A percentile compares a stretch with the other conserved stretches of the same genome.
These are phyloP conservation scores for Stagonosporopsis vannaccii DNA, from an alignment of 2,329 filamentous ascomycete genomes.

Conservation along the genomic window DNA sequence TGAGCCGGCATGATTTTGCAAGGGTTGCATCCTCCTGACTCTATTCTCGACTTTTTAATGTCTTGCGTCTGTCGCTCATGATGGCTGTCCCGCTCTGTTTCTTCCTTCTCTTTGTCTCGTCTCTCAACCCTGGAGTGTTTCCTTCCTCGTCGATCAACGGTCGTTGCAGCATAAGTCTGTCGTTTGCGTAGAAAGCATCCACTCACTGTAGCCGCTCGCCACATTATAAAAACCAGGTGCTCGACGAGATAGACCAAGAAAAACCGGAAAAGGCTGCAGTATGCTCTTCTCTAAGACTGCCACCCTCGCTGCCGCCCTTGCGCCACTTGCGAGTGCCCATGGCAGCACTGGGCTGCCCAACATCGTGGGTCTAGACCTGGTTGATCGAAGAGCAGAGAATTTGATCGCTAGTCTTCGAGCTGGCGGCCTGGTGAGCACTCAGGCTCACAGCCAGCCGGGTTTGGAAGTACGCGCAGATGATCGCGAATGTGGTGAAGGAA, in stretches of 20 bases:
- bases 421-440: neutral
- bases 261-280: neutral
- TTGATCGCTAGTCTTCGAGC: constrained; percentile 21
- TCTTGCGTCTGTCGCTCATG: neutral
- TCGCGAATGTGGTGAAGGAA: constrained; percentile 30
- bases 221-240: neutral
- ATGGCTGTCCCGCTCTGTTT: neutral
- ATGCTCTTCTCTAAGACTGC: constrained; percentile 5
- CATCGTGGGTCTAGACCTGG: constrained; percentile 28
- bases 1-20: neutral
- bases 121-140: neutral
- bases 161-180: neutral
- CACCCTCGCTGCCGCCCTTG: constrained; percentile 1
- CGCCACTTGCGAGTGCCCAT: constrained; percentile 27
- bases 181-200: neutral
- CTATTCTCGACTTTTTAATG: neutral
- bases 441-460: neutral
- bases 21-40: constrained; percentile 7
- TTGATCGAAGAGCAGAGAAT: constrained; percentile 28
- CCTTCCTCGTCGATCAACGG: neutral
- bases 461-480: constrained; percentile 23
- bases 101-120: neutral
- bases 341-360: constrained; percentile 24
- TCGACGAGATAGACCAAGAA: neutral
- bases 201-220: constrained; percentile 4